Conservation (phyloP, 495 filamentous ascomycete genomes). For the Lophium mytilinum region DNA sequence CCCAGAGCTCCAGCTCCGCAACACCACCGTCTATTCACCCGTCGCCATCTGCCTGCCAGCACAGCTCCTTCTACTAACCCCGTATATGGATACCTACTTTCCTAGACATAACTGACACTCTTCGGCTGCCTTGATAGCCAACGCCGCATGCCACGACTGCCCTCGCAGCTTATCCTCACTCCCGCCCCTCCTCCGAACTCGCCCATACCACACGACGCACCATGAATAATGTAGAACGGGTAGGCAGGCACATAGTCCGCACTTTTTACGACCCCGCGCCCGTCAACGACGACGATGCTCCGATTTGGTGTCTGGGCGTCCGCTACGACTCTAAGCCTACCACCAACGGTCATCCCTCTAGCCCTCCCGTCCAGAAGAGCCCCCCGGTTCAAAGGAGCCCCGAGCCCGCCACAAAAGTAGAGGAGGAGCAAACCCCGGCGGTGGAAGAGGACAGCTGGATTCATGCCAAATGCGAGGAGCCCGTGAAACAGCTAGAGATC, state of each 20-base stretch:
- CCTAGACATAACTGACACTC: too few relatives aligned
- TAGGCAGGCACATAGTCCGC: constrained; percentile 51
- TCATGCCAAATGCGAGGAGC: constrained; percentile 16
- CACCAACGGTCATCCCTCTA: constrained; percentile 15
- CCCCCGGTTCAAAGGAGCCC: not conserved
- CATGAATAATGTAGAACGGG: constrained; percentile 25
- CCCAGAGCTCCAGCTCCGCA: not conserved
- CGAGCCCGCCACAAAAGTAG: constrained; percentile 32
- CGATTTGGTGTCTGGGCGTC: constrained; percentile 84
- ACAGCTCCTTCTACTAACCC: not conserved
- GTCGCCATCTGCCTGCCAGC: not conserved
- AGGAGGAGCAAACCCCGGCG: not conserved
- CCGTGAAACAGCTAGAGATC: constrained; percentile 17
- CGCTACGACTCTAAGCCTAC: constrained; percentile 50
- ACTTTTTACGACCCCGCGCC: constrained; percentile 96
- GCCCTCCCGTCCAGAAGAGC: constrained; percentile 1
- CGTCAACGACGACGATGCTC: constrained; percentile 64
- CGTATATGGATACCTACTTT: too few relatives aligned
- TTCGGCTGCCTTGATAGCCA: too few relatives aligned
- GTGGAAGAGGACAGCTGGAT: constrained; percentile 25
- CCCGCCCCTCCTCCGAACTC: not conserved
- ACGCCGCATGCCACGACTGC: too few relatives aligned
- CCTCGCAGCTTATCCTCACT: not conserved
- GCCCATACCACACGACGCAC: not conserved
- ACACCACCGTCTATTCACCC: not conserved